Evolutionary conservation across 2,329 filamentous ascomycete genomes (phyloP).

Genomic region (Dactylellina cionopaga): DNA sequence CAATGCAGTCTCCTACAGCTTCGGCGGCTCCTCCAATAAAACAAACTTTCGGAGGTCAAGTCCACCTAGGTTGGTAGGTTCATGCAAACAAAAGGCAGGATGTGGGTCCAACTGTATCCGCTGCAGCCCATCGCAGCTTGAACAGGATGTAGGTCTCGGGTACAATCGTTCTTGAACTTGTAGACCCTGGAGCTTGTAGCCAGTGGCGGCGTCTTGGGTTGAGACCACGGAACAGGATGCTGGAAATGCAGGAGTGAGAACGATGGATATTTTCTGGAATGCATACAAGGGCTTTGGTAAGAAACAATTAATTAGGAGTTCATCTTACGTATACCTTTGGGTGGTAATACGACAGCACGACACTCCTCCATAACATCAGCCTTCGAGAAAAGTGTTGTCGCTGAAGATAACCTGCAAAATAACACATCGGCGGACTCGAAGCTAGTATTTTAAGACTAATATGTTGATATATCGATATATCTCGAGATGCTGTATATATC

Average conservation of each 20-base stretch:
- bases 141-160: slow-evolving; percentile 18
- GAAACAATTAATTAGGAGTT: not conserved
- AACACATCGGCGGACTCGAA: too few species aligned
- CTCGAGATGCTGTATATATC: not conserved
- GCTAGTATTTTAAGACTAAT: too few species aligned
- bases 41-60: slow-evolving; percentile 13
- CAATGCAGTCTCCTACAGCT: slow-evolving; percentile 20
- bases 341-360: not conserved
- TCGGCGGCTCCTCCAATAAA: slow-evolving; percentile 21
- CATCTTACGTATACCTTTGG: not conserved
- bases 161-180: slow-evolving; percentile 13
- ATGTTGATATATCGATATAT: too few species aligned
- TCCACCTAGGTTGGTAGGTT: slow-evolving; percentile 6
- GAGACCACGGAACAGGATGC: slow-evolving; percentile 25
- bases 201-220: not conserved
- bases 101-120: slow-evolving; percentile 37
- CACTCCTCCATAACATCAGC: not conserved
- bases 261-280: slow-evolving; percentile 26
- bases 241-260: slow-evolving; percentile 27
- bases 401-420: slow-evolving; percentile 3
- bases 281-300: slow-evolving; percentile 5
- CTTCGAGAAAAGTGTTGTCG: slow-evolving; percentile 12
- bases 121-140: slow-evolving; percentile 43
- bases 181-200: slow-evolving; percentile 14
- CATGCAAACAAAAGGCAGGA: slow-evolving; percentile 34